Conservation (phyloP, 2,329 filamentous ascomycete genomes). For the Hypoxylon sp. region DNA sequence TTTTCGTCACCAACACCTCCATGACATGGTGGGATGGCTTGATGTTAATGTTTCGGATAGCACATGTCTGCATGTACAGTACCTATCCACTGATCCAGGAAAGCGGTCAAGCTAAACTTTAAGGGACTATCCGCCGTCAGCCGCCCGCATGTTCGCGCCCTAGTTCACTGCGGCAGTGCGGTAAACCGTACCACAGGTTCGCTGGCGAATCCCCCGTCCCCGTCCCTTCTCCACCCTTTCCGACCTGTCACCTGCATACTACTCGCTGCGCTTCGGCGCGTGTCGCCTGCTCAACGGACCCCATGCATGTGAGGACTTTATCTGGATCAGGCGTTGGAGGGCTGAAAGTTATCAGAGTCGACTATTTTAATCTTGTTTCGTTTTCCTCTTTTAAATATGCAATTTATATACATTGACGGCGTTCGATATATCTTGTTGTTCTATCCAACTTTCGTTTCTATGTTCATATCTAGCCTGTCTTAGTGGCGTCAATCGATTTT, state of each 20-base stretch:
- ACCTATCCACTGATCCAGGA: no score
- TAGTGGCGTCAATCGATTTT: no score
- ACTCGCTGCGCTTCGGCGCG: constrained; percentile 2
- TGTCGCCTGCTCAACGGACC: constrained; percentile 26
- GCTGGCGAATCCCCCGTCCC: not conserved
- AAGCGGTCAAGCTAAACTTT: constrained; percentile 18
- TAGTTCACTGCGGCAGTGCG: not conserved
- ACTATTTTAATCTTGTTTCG: constrained; percentile 10
- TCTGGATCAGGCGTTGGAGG: constrained; percentile 19
- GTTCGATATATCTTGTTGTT: no score
- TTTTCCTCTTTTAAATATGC: constrained; percentile 10
- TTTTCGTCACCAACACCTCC: no score
- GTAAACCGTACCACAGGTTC: no score
- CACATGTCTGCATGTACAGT: no score
- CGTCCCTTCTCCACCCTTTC: constrained; percentile 3
- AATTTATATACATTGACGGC: no score
- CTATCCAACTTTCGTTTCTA: not conserved
- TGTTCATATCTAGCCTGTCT: no score
- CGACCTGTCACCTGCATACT: constrained; percentile 21
- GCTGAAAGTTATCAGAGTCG: constrained; percentile 6
- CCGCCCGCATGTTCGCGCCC: no score
- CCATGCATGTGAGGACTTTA: constrained; percentile 20
- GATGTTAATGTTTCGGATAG: no score
- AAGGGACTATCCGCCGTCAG: constrained; percentile 21
- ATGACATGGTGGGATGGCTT: no score